phyloP scores from a whole-genome alignment of 73 alveolate species.

The Urostyla sp. region DNA sequence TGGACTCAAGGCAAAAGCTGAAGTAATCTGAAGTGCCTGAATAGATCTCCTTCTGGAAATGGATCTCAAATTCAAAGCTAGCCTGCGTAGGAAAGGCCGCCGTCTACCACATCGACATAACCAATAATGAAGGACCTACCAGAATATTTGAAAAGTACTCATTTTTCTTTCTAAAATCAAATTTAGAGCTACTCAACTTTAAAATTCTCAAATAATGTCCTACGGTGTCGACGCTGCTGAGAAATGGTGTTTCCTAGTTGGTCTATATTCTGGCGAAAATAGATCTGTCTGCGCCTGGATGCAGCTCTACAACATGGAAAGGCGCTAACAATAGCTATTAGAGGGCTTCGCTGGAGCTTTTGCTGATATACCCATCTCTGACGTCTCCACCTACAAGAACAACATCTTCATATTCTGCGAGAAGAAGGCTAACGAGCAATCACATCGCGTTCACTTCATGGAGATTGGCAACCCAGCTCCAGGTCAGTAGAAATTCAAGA shows the following conservation, averaged over 20 bases:
- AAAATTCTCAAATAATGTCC: conserved; percentile 50
- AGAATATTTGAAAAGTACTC: conserved; percentile 34
- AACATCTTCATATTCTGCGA: conserved; percentile 91
- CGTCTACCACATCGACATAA: conserved; percentile 81
- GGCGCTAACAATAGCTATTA: conserved; percentile 75
- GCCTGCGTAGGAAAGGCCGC: conserved; percentile 81
- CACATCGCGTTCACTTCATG: conserved; percentile 87
- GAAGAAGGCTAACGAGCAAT: conserved; percentile 89
- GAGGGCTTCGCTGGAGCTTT: conserved; percentile 90
- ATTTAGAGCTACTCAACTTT: conserved; percentile 44
- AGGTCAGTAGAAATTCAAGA: conserved; percentile 87
- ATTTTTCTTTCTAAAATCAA: neutral
- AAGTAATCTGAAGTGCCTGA: conserved; percentile 84
- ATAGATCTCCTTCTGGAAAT: conserved; percentile 83
- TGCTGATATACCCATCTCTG: conserved; percentile 78
- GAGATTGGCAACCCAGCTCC: conserved; percentile 93
- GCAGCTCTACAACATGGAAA: conserved; percentile 83
- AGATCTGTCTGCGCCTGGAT: conserved; percentile 81
- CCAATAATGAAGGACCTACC: conserved; percentile 62
- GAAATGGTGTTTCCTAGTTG: conserved; percentile 85
- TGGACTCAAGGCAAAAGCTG: conserved; percentile 79
- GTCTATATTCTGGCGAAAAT: conserved; percentile 82
- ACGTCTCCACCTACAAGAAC: conserved; percentile 67
- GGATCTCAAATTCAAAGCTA: conserved; percentile 74
- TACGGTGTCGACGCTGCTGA: conserved; percentile 74